phyloP scores from a whole-genome alignment of 108 stramenopile genomes.

The Nannochloropsis salina region DNA sequence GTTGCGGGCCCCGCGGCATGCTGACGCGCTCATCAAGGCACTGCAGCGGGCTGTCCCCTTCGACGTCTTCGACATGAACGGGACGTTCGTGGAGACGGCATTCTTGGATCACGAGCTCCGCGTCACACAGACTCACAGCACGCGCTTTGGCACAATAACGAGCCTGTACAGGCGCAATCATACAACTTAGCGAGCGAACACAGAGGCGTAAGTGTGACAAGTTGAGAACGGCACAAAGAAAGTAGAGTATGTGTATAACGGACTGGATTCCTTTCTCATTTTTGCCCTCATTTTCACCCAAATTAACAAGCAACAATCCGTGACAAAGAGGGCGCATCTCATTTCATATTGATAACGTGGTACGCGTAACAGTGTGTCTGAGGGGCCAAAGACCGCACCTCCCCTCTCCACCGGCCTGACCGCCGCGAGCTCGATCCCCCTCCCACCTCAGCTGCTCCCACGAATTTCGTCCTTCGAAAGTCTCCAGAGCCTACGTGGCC shows the following conservation, averaged over 20 bases:
- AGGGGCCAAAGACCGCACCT: too few relatives aligned
- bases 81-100: background rate
- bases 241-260: background rate
- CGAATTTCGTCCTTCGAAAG: too few relatives aligned
- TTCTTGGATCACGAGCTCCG: slow-evolving; percentile 5
- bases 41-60: background rate
- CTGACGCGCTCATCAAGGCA: background rate
- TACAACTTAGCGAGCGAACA: background rate
- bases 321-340: too few relatives aligned
- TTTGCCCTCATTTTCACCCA: too few relatives aligned
- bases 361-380: too few relatives aligned
- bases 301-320: too few relatives aligned
- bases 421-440: too few relatives aligned
- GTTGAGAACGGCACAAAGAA: background rate
- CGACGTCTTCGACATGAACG: background rate
- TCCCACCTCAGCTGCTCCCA: too few relatives aligned
- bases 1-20: background rate
- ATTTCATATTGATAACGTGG: too few relatives aligned
- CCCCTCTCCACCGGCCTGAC: too few relatives aligned
- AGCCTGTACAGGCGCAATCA: background rate
- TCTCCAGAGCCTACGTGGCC: background rate
- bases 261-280: too few relatives aligned
- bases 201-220: background rate
- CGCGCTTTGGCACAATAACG: background rate
- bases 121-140: background rate